Evolutionary conservation across 1,139 yeast species (phyloP), one percentile per base, ranked within the genome.

Genomic region (Geotrichum carabidarum): DNA sequence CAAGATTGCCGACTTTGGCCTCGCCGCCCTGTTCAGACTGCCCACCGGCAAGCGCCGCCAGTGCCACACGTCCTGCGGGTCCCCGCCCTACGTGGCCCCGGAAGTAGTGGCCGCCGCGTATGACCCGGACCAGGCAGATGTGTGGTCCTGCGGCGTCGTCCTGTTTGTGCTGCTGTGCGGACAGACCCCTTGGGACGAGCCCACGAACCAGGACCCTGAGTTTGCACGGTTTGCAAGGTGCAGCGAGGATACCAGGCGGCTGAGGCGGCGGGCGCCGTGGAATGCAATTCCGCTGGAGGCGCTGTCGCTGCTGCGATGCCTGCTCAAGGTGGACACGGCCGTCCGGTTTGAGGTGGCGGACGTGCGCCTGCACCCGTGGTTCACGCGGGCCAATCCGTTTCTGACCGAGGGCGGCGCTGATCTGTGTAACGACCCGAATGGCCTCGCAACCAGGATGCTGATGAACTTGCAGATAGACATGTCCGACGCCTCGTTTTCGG

Each of bases 51-150:
- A 78, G 57, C 63, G 70, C 65, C 67, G 91, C 71, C 61, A 76
- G 60, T 74, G 87, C 38, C 64, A 65, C n/a, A 84, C 77, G 60
- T 81, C 73, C 57, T 62, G 65, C 41, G 65, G 88, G 0, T 81
- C 86, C 1, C 85, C 85, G 2, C 88, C 88, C 1, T 84, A 84
- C 63, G 78, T 82, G 71, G 89, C 90, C 0, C 90, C 90, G 1
- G 90, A 84, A 60, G 77, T 84, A 35, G 73, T 78, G 11, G 43
- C 31, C 4, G 40, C 46, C 9, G 45, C 52, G 1, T 81, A 81
- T 61, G 81, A 78, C 53, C 80, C 84, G 1, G 78, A 78, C 49
- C 60, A 67, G 1, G 73, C 81, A 1, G 87, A 83, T 64, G 69
- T 82, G 12, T 83, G 88, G 88, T 81, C 86, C 0, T 76, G 83